phyloP scores from a whole-genome alignment of 257 asterid species.

The Primulina eburnea region DNA sequence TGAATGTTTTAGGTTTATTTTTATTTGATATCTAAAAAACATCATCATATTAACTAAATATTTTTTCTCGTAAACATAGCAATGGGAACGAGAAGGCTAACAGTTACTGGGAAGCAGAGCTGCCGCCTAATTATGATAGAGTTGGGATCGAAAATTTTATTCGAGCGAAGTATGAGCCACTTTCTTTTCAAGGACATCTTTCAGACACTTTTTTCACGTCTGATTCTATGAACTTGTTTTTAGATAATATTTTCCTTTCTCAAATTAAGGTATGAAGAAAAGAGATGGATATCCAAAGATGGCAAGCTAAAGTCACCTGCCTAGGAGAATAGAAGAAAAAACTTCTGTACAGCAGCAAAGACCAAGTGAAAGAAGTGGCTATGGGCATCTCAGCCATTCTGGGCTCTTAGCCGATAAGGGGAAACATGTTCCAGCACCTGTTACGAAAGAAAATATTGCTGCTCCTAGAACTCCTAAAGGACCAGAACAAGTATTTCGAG shows the following conservation, averaged over 20 bases:
- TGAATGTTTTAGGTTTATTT: constrained; percentile 16
- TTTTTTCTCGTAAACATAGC: constrained; percentile 46
- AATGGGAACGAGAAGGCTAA: constrained; percentile 97
- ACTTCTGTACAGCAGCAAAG: constrained; percentile 60
- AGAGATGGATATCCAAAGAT: constrained; percentile 88
- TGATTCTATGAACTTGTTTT: constrained; percentile 26
- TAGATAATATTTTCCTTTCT: constrained; percentile 20
- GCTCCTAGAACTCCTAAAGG: constrained; percentile 65
- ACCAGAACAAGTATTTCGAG: constrained; percentile 57
- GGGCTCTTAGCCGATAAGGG: constrained; percentile 51
- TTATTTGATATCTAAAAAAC: constrained; percentile 4
- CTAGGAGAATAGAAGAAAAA: constrained; percentile 56
- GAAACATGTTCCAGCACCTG: constrained; percentile 41
- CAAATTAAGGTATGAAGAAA: constrained; percentile 77
- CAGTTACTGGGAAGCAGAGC: constrained; percentile 97
- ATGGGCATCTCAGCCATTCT: constrained; percentile 44
- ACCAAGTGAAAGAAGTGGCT: constrained; percentile 61
- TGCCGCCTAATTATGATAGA: constrained; percentile 96
- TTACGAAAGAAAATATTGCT: constrained; percentile 42
- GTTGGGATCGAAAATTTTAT: constrained; percentile 99
- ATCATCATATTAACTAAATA: constrained; percentile 7
- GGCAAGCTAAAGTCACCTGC: constrained; percentile 61
- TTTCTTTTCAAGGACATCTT: constrained; percentile 16
- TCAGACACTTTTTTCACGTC: constrained; percentile 16
- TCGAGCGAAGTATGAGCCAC: constrained; percentile 83